Percentiles rank a stretch among this genome's conserved stretches.
Conservation (phyloP, 2,329 filamentous ascomycete species). For the Sphaerulina populicola region DNA sequence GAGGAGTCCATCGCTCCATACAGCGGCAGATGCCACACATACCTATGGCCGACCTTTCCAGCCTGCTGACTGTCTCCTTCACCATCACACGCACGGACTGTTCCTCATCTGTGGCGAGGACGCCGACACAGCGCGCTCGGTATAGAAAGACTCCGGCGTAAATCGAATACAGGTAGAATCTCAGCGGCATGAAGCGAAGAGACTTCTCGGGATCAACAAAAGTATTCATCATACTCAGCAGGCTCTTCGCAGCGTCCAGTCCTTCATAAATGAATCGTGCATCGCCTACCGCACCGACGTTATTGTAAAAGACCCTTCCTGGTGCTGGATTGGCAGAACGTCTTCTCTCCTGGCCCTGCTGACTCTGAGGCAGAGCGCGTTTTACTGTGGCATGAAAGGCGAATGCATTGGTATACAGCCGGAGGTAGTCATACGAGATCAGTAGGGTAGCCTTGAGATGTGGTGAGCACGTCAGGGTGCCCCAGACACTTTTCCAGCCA, state of each 20-base stretch:
- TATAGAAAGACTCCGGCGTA: slow-evolving; percentile 45
- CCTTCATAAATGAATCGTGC: slow-evolving; percentile 46
- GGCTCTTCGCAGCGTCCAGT: slow-evolving; percentile 43
- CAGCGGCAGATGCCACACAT: not conserved
- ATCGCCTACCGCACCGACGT: slow-evolving; percentile 43
- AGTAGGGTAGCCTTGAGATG: slow-evolving; percentile 59
- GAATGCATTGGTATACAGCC: slow-evolving; percentile 67
- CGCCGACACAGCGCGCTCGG: slow-evolving; percentile 41
- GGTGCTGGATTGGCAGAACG: slow-evolving; percentile 18
- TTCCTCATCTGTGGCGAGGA: slow-evolving; percentile 42
- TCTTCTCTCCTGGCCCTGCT: slow-evolving; percentile 19
- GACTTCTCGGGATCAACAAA: slow-evolving; percentile 43
- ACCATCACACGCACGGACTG: slow-evolving; percentile 41
- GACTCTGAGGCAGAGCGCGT: slow-evolving; percentile 35
- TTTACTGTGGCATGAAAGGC: slow-evolving; percentile 63
- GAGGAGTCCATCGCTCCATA: not conserved
- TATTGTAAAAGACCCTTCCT: slow-evolving; percentile 40
- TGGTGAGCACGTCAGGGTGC: slow-evolving; percentile 55
- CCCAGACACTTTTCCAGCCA: slow-evolving; percentile 64
- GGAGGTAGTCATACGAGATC: slow-evolving; percentile 63
- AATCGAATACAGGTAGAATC: slow-evolving; percentile 44
- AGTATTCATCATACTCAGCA: slow-evolving; percentile 44
- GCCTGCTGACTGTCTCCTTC: slow-evolving; percentile 38
- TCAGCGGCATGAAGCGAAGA: slow-evolving; percentile 42
- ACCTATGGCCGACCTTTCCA: slow-evolving; percentile 40